phyloP scores from a whole-genome alignment of 2,329 filamentous ascomycete genomes.

The Talaromyces piceae region DNA sequence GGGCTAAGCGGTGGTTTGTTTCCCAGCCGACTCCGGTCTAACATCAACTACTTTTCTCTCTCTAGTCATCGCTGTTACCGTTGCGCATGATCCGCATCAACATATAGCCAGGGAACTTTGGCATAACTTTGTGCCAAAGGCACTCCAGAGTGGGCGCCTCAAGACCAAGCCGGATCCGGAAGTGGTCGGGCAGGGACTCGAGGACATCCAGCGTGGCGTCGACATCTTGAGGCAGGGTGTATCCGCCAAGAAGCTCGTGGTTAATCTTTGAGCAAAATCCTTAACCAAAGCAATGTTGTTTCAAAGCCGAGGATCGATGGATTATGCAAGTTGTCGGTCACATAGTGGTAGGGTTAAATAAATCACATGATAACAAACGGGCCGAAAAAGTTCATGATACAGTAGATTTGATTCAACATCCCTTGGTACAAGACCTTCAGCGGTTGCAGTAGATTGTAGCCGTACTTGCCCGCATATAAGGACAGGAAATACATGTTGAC shows the following conservation, averaged over 20 bases:
- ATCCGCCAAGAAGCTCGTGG: slow-evolving; percentile 39
- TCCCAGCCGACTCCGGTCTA: background rate
- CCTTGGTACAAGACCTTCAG: no score
- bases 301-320: no score
- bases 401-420: no score
- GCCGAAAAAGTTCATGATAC: no score
- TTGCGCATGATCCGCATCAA: slow-evolving; percentile 5
- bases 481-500: no score
- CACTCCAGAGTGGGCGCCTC: slow-evolving; percentile 31
- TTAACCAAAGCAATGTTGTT: background rate
- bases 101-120: slow-evolving; percentile 15
- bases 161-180: slow-evolving; percentile 33
- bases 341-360: background rate
- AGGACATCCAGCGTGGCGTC: slow-evolving; percentile 35
- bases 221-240: slow-evolving; percentile 29
- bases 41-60: background rate
- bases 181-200: slow-evolving; percentile 37
- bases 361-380: no score
- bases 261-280: slow-evolving; percentile 17
- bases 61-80: background rate
- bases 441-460: no score
- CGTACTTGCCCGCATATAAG: no score
- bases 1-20: no score
- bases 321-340: no score
- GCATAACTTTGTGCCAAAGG: slow-evolving; percentile 30